Evolutionary conservation across 129 eudicot species (phyloP).

Genomic region (Saussurea involucrata): DNA sequence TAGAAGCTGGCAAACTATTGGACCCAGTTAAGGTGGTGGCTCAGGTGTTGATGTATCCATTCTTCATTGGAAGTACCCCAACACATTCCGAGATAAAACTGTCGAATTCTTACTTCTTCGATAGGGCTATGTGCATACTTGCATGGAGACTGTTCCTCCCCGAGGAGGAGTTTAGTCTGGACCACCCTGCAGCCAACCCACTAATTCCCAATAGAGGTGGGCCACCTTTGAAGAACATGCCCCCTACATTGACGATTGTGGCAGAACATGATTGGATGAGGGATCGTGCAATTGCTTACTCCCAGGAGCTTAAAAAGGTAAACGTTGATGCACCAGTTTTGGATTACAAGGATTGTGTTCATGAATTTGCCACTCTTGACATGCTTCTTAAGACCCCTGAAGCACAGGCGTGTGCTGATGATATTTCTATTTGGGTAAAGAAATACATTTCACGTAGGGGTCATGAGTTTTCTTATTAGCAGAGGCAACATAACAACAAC

Average conservation of each 20-base stretch:
- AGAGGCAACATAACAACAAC: not conserved
- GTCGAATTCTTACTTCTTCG: constrained; percentile 77
- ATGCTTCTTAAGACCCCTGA: constrained; percentile 80
- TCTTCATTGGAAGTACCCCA: constrained; percentile 74
- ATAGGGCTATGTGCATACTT: constrained; percentile 68
- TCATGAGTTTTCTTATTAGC: constrained; percentile 71
- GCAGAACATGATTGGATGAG: constrained; percentile 92
- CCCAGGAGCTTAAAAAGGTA: constrained; percentile 67
- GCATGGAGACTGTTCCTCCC: constrained; percentile 75
- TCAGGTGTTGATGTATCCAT: constrained; percentile 84
- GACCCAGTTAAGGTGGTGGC: constrained; percentile 82
- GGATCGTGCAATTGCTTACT: constrained; percentile 88
- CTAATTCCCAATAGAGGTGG: constrained; percentile 47
- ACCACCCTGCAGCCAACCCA: constrained; percentile 85
- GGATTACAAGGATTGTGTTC: constrained; percentile 82
- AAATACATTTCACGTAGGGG: constrained; percentile 77
- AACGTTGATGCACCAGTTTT: constrained; percentile 73
- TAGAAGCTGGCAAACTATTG: constrained; percentile 62
- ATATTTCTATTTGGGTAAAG: constrained; percentile 86
- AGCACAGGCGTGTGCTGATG: constrained; percentile 83
- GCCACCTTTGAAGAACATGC: constrained; percentile 67
- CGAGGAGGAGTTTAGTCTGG: constrained; percentile 63
- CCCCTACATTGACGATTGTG: constrained; percentile 67
- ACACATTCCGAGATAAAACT: constrained; percentile 72
- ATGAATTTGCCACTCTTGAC: constrained; percentile 72